phyloP scores from a whole-genome alignment of 768 basidiomycete genomes.

The Macrocybe gigantea region DNA sequence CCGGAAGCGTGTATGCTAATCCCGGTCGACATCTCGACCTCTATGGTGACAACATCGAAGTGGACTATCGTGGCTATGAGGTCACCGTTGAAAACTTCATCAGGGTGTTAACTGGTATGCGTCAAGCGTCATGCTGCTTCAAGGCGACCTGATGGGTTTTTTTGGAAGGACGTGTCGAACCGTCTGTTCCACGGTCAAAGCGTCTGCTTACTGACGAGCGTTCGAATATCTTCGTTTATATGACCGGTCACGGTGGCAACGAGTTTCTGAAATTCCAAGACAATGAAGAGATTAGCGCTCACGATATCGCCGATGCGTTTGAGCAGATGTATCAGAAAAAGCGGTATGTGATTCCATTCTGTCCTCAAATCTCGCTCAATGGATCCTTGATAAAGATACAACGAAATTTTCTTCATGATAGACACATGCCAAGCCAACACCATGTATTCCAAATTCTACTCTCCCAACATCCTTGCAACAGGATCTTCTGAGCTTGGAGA shows the following conservation, averaged over 20 bases:
- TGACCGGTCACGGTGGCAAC: conserved; percentile 98
- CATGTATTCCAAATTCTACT: conserved; percentile 91
- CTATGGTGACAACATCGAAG: conserved; percentile 96
- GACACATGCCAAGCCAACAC: conserved; percentile 98
- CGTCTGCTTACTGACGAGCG: conserved; percentile 85
- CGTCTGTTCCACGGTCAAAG: conserved; percentile 86
- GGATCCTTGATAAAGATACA: conserved; percentile 50
- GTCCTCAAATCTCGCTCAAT: not conserved
- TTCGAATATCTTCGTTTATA: conserved; percentile 94
- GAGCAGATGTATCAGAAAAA: conserved; percentile 99
- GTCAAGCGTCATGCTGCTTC: not conserved
- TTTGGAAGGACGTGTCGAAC: conserved; percentile 68
- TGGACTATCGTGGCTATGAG: conserved; percentile 97
- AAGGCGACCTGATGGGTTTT: not conserved
- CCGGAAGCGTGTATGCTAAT: conserved; percentile 91
- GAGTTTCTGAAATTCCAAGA: conserved; percentile 99
- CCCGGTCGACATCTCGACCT: conserved; percentile 76
- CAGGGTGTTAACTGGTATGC: conserved; percentile 81
- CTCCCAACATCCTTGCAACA: conserved; percentile 88
- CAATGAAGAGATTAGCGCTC: conserved; percentile 95
- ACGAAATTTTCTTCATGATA: conserved; percentile 96
- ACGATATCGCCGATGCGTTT: conserved; percentile 96
- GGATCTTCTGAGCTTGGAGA: conserved; percentile 81
- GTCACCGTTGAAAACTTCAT: conserved; percentile 97
- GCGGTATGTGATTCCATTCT: conserved; percentile 42